Percentiles rank a stretch among this genome's conserved stretches.
Conservation (phyloP, 345 rosid genomes). For the Citrus reticulata region DNA sequence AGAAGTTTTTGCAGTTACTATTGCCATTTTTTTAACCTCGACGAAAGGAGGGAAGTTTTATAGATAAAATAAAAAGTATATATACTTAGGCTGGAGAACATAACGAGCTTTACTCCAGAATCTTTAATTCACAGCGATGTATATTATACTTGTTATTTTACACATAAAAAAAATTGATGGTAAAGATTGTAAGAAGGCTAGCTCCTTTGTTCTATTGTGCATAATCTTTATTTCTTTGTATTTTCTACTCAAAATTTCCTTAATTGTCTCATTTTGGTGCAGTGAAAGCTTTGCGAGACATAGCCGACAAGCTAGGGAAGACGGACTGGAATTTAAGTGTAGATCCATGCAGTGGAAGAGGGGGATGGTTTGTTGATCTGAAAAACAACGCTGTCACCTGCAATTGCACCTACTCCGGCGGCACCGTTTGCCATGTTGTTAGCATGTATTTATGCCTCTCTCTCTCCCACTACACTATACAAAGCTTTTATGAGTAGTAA, state of each 20-base stretch:
- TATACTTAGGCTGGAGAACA: too few relatives aligned
- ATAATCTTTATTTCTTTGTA: too few relatives aligned
- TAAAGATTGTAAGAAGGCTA: too few relatives aligned
- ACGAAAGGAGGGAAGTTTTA: too few relatives aligned
- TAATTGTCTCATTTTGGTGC: constrained; percentile 20
- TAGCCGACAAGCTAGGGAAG: constrained; percentile 44
- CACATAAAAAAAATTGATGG: too few relatives aligned
- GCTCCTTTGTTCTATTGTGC: too few relatives aligned
- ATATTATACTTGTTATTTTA: too few relatives aligned
- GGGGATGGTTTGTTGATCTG: constrained; percentile 32
- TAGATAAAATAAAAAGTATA: too few relatives aligned
- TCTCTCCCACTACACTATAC: not conserved
- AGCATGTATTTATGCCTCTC: constrained; percentile 9
- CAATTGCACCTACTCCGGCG: constrained; percentile 13
- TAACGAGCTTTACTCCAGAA: too few relatives aligned
- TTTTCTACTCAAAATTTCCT: too few relatives aligned
- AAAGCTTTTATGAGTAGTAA: too few relatives aligned
- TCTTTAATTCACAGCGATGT: too few relatives aligned
- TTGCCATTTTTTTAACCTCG: not conserved
- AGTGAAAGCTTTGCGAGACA: constrained; percentile 43
- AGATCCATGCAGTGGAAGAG: constrained; percentile 35
- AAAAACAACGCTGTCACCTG: constrained; percentile 17
- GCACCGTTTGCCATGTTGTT: constrained; percentile 23
- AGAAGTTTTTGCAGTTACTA: not conserved
- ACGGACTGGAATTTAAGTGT: constrained; percentile 41